These are phyloP conservation scores for Ceratobasidium sp. DNA, from an alignment of 1,284 basidiomycete genomes.

Conservation along the genomic window DNA sequence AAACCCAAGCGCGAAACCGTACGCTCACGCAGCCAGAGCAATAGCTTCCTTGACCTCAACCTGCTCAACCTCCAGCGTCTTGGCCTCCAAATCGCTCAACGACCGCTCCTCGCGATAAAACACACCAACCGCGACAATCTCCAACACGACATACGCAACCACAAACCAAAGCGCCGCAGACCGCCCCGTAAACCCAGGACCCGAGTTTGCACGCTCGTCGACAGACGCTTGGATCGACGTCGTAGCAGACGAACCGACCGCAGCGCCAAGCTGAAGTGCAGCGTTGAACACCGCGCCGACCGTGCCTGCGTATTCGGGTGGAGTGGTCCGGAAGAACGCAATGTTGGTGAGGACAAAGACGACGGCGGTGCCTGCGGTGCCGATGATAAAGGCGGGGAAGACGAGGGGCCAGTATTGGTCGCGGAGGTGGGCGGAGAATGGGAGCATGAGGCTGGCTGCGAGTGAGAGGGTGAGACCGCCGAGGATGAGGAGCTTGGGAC, in stretches of 20 bases:
- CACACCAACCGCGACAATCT: slow-evolving; percentile 27
- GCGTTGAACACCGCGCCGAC: slow-evolving; percentile 45
- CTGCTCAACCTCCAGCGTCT: slow-evolving; percentile 12
- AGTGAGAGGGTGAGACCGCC: slow-evolving; percentile 54
- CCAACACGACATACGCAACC: slow-evolving; percentile 39
- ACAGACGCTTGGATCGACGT: slow-evolving; percentile 42
- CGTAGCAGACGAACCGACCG: slow-evolving; percentile 41
- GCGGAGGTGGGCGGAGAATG: slow-evolving; percentile 52
- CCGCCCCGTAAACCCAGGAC: slow-evolving; percentile 32
- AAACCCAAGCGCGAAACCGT: not conserved
- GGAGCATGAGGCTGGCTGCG: slow-evolving; percentile 55
- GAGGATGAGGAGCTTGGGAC: slow-evolving; percentile 58
- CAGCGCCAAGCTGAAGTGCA: slow-evolving; percentile 45
- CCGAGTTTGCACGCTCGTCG: slow-evolving; percentile 18
- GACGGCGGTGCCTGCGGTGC: slow-evolving; percentile 14
- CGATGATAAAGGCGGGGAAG: slow-evolving; percentile 57
- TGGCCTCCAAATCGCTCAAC: slow-evolving; percentile 5
- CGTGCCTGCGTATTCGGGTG: slow-evolving; percentile 42
- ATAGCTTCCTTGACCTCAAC: not conserved
- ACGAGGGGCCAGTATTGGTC: slow-evolving; percentile 58
- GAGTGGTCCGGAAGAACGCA: slow-evolving; percentile 35
- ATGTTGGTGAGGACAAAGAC: slow-evolving; percentile 35
- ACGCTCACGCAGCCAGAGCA: not conserved
- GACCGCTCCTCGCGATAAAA: slow-evolving; percentile 35
- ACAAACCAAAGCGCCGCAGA: slow-evolving; percentile 44